These are phyloP conservation scores for Talaromyces sp. DNA, from an alignment of 2,329 filamentous ascomycete species.

Conservation along the genomic window DNA sequence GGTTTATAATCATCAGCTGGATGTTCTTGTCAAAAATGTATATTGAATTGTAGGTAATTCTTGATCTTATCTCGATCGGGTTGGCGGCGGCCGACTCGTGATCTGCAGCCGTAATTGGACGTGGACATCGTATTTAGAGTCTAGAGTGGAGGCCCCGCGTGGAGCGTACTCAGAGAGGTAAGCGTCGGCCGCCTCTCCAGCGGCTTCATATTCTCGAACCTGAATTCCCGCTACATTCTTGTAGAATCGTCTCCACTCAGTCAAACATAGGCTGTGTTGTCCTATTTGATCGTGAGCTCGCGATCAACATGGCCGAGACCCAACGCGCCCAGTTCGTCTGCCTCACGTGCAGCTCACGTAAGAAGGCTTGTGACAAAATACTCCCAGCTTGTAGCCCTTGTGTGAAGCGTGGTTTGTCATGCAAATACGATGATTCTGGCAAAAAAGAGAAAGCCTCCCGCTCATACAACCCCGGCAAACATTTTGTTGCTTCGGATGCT, in stretches of 20 bases:
- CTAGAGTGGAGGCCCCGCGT: neutral
- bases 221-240: neutral
- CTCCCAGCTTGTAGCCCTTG: slow-evolving; percentile 14
- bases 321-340: slow-evolving; percentile 13
- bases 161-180: neutral
- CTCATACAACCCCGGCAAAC: slow-evolving; percentile 15
- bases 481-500: slow-evolving; percentile 11
- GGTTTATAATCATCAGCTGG: neutral
- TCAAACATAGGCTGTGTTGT: neutral
- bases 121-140: neutral
- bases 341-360: slow-evolving; percentile 12
- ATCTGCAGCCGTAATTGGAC: neutral
- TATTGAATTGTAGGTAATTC: too few relatives aligned
- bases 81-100: slow-evolving; percentile 12
- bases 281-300: neutral
- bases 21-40: neutral
- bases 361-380: slow-evolving; percentile 15
- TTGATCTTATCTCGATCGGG: neutral
- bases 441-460: neutral
- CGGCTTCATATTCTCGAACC: neutral
- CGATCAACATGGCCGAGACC: slow-evolving; percentile 4
- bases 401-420: slow-evolving; percentile 8
- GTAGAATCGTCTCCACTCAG: neutral
- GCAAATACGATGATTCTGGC: slow-evolving; percentile 10
- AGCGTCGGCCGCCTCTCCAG: slow-evolving; percentile 14